phyloP scores from a whole-genome alignment of 208 protist species.

The Angomonas deanei region DNA sequence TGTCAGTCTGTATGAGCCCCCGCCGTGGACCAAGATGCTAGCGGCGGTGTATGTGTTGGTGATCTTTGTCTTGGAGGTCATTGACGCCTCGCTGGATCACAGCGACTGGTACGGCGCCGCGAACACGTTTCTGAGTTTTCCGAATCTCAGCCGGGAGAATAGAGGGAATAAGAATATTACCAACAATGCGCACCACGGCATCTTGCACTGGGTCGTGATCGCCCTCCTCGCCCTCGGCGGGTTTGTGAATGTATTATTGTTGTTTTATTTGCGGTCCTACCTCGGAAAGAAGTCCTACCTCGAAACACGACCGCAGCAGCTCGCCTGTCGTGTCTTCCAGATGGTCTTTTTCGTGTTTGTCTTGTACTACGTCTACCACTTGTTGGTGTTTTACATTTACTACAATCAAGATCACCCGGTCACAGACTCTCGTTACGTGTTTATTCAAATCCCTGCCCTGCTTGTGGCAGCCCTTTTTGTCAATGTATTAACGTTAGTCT shows the following conservation, averaged over 20 bases:
- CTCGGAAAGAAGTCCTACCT: constrained; percentile 81
- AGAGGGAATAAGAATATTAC: constrained; percentile 15
- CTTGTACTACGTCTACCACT: constrained; percentile 50
- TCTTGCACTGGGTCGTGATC: constrained; percentile 28
- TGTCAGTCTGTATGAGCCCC: constrained; percentile 65
- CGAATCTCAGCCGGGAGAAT: not conserved
- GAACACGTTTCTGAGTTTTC: not conserved
- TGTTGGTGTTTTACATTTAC: constrained; percentile 36
- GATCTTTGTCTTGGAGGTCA: constrained; percentile 48
- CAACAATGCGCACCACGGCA: not conserved
- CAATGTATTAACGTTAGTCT: constrained; percentile 84
- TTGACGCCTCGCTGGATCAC: constrained; percentile 17
- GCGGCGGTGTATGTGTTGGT: constrained; percentile 33
- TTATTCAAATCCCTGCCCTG: constrained; percentile 62
- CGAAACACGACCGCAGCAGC: constrained; percentile 76
- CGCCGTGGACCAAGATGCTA: constrained; percentile 68
- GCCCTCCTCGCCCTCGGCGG: constrained; percentile 37
- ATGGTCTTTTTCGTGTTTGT: constrained; percentile 49
- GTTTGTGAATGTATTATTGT: constrained; percentile 41
- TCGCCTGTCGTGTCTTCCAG: constrained; percentile 76
- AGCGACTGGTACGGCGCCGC: not conserved
- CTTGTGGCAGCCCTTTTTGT: constrained; percentile 65
- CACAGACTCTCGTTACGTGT: constrained; percentile 33
- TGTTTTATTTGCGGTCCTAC: constrained; percentile 59
- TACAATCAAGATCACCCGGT: constrained; percentile 28